Evolutionary conservation across 1,284 basidiomycete genomes (phyloP), one percentile per base, ranked within the genome.

Genomic region (Bondarzewia mesenterica): DNA sequence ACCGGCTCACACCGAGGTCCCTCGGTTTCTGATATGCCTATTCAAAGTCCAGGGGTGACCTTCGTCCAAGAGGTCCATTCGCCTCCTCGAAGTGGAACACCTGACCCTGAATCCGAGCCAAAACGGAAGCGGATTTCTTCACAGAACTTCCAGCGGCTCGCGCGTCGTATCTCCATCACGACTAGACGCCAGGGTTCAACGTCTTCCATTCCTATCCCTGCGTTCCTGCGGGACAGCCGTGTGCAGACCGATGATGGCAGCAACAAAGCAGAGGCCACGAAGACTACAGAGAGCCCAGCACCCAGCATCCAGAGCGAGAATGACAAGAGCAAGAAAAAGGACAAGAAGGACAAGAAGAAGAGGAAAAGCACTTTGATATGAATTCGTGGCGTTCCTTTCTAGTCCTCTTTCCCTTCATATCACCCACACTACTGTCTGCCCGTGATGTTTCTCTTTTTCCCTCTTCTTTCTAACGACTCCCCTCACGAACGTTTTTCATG

Each of bases 71-170:
- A 54, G 22, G 54, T 60, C n/a, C 51, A 60, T 32, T 59, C 67
- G 14, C 61, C 68, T 27, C 56, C 60, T 7, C 66, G 67, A 27
- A 74, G 73, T 41, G 78, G 76, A 22, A 79, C 84, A 15, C 78
- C 87, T 6, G 84, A 87, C 58, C 74, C 75, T 2, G 82, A 84
- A 2, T 60, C 74, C n/a, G 85, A 86, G 57, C 78, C 78, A 42
- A 88, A 87, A 69, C 73, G 84, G 50, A 85, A 82, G 60, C 75
- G 85, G 22, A 87, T 85, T 49, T 82, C 85, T 10, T 85, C 85
- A 21, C 86, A 89, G 63, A 89, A 89, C 59, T 85, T 89, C 71
- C 85, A 89, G 63, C 75, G 84, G 25, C 62, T 89, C 39, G 86
- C 86, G 16, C 70, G 85, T 48, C 73, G 79, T 52, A 81, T 89